Conservation (phyloP, 148 eudicot genomes). For the Diospyros lotus region DNA sequence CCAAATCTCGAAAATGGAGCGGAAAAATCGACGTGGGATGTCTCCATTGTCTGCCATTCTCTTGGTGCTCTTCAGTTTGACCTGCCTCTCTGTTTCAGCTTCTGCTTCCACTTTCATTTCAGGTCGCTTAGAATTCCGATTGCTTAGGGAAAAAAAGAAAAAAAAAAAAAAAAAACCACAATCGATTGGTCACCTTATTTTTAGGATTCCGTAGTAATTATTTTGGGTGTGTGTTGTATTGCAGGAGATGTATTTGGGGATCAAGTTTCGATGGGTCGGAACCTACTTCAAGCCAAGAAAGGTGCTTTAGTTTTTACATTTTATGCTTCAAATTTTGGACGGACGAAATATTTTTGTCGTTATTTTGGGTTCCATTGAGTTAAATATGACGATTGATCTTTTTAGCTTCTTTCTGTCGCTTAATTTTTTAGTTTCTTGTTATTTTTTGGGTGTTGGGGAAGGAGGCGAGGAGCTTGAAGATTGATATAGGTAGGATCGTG, state of each 20-base stretch:
- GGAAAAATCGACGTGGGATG: not conserved
- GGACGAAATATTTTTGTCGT: too few relatives aligned
- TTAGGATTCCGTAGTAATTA: too few relatives aligned
- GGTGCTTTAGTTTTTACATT: conserved; percentile 9
- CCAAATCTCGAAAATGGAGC: conserved; percentile 1
- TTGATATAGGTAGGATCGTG: not conserved
- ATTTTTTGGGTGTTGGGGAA: not conserved
- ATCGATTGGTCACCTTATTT: not conserved
- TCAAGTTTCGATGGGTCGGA: conserved; percentile 31
- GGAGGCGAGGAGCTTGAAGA: not conserved
- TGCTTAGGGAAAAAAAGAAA: too few relatives aligned
- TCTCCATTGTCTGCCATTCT: not conserved
- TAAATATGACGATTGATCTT: not conserved
- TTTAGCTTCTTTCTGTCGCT: not conserved
- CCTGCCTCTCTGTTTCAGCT: conserved; percentile 17
- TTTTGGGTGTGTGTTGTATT: not conserved
- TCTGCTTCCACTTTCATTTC: conserved; percentile 27
- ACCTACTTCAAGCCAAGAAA: conserved; percentile 41
- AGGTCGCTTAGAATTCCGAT: conserved; percentile 11
- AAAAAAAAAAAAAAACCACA: not conserved
- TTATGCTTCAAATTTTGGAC: not conserved
- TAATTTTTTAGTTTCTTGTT: not conserved
- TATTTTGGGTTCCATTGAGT: too few relatives aligned
- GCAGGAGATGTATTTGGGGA: conserved; percentile 33
- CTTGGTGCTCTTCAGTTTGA: not conserved